Conservation (phyloP, 371 early-diverging fungal species). For the Mortierella polycephala region DNA sequence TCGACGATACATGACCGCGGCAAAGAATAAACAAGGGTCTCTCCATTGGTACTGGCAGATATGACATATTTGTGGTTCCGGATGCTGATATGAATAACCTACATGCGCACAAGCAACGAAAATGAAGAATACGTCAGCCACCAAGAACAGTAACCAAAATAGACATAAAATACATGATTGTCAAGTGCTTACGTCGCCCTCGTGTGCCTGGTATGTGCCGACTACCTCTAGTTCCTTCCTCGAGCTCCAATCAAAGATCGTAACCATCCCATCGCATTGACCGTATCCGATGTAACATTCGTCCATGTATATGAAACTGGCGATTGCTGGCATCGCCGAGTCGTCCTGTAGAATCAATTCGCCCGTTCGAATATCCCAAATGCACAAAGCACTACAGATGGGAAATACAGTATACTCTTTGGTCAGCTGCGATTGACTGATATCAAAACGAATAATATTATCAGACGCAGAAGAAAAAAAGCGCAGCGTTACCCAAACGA, state of each 20-base stretch:
- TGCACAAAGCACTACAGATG: conserved; percentile 24
- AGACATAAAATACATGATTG: background rate
- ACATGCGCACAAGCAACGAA: background rate
- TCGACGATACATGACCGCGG: conserved; percentile 23
- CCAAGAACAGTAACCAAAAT: background rate
- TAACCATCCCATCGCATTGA: conserved; percentile 37
- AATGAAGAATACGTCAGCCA: background rate
- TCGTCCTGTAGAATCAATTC: conserved; percentile 47
- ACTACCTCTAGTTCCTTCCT: conserved; percentile 28
- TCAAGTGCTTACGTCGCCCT: conserved; percentile 40
- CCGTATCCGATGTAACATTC: conserved; percentile 48
- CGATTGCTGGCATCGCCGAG: conserved; percentile 38
- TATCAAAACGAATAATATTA: too few species aligned
- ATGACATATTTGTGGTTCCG: conserved; percentile 29
- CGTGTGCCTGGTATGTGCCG: conserved; percentile 45
- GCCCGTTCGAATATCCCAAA: conserved; percentile 45
- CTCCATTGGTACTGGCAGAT: conserved; percentile 49
- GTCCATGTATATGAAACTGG: conserved; percentile 47
- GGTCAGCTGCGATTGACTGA: background rate
- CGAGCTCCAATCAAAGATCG: conserved; percentile 51
- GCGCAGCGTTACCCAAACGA: conserved; percentile 39
- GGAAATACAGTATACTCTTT: background rate
- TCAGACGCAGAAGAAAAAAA: background rate
- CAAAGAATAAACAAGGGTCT: conserved; percentile 42
- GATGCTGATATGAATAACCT: conserved; percentile 49